Evolutionary conservation across 495 filamentous ascomycete species (phyloP).

Genomic region (Daldinia childiae): DNA sequence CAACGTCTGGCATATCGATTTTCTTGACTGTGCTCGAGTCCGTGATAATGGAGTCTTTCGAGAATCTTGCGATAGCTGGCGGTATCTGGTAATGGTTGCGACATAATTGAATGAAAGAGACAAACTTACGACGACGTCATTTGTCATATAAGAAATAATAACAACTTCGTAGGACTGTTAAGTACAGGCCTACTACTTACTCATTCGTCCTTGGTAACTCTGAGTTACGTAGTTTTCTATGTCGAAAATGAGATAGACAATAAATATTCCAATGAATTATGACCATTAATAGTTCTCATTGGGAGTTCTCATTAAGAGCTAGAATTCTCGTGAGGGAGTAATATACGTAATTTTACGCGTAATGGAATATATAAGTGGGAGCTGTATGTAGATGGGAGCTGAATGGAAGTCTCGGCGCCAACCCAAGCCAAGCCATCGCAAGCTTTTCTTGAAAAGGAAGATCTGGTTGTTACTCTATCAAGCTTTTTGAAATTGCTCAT

Average conservation of each 20-base stretch:
- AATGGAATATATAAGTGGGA: too few species aligned
- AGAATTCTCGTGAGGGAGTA: too few species aligned
- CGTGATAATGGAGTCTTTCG: background rate
- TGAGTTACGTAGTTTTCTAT: background rate
- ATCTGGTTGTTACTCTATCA: constrained; percentile 18
- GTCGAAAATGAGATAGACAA: background rate
- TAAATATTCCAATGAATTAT: too few species aligned
- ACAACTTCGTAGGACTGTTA: too few species aligned
- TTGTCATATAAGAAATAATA: background rate
- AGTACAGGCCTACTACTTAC: too few species aligned
- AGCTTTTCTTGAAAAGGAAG: constrained; percentile 20
- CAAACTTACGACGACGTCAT: background rate
- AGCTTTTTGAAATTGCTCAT: constrained; percentile 27
- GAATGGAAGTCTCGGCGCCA: constrained; percentile 25
- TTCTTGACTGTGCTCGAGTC: background rate
- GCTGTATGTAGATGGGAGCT: background rate
- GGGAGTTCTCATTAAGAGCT: too few species aligned
- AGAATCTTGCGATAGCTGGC: background rate
- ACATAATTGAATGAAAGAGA: background rate
- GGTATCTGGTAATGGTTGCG: background rate
- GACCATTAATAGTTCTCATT: too few species aligned
- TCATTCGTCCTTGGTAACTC: too few species aligned
- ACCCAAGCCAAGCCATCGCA: constrained; percentile 29
- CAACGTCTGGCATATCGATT: constrained; percentile 26
- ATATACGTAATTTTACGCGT: background rate